Conservation (phyloP, 2,329 filamentous ascomycete species). For the Talaromyces islandicus region DNA sequence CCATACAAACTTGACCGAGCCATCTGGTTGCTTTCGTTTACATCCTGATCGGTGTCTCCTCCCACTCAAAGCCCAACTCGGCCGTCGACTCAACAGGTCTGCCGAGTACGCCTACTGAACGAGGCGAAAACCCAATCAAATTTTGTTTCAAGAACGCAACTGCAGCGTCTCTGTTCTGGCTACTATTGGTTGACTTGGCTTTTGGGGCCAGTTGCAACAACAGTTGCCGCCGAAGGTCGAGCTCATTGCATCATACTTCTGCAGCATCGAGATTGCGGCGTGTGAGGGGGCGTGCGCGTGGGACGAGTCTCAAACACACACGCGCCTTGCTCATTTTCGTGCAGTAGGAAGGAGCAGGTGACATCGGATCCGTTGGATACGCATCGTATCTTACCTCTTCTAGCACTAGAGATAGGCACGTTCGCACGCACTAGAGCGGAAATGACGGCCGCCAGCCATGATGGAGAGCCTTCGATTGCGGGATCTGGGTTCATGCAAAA, state of each 20-base stretch:
- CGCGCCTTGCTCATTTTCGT: neutral
- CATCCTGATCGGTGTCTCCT: neutral
- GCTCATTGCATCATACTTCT: neutral
- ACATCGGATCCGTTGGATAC: neutral
- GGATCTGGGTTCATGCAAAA: too few relatives aligned
- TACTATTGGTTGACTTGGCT: neutral
- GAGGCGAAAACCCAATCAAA: neutral
- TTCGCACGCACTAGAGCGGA: neutral
- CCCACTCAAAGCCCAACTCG: neutral
- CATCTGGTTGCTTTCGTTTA: neutral
- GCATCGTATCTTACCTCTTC: neutral
- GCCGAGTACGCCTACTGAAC: neutral
- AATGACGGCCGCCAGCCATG: neutral
- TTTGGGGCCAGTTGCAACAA: neutral
- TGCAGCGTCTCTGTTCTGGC: too few relatives aligned
- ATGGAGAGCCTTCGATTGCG: neutral
- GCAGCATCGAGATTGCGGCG: neutral
- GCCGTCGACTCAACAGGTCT: neutral
- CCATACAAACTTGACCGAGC: too few relatives aligned
- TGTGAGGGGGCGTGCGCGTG: neutral
- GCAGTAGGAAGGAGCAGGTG: neutral
- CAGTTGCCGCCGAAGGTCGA: neutral
- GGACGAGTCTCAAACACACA: neutral
- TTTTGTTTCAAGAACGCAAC: neutral
- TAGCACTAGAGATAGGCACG: neutral